phyloP scores from a whole-genome alignment of 2,329 filamentous ascomycete species.

The Sphaerulina musiva region DNA sequence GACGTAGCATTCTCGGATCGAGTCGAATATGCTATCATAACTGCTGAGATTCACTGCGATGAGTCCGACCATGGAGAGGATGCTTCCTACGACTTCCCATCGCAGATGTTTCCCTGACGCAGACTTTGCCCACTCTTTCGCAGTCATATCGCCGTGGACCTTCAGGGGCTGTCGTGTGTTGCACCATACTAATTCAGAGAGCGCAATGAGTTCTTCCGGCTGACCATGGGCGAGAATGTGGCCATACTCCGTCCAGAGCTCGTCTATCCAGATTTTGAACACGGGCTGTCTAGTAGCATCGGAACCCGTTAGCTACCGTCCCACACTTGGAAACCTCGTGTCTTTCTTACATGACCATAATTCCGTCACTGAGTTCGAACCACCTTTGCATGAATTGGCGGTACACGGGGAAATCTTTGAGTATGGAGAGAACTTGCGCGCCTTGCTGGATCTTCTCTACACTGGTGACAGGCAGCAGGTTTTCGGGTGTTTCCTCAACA shows the following conservation, averaged over 20 bases:
- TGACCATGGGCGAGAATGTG: slow-evolving; percentile 26
- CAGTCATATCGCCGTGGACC: slow-evolving; percentile 35
- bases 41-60: slow-evolving; percentile 32
- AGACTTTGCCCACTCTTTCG: slow-evolving; percentile 35
- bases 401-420: slow-evolving; percentile 31
- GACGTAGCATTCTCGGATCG: slow-evolving; percentile 45
- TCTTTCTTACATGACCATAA: slow-evolving; percentile 24
- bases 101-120: slow-evolving; percentile 37
- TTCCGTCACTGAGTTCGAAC: slow-evolving; percentile 34
- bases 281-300: slow-evolving; percentile 21
- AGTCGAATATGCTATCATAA: slow-evolving; percentile 35
- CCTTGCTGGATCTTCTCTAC: slow-evolving; percentile 31
- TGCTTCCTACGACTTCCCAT: slow-evolving; percentile 42
- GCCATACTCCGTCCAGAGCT: slow-evolving; percentile 33
- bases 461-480: slow-evolving; percentile 23
- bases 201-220: slow-evolving; percentile 30
- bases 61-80: slow-evolving; percentile 36
- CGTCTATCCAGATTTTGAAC: slow-evolving; percentile 32
- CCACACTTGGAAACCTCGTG: not conserved
- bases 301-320: not conserved
- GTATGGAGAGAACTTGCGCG: slow-evolving; percentile 30
- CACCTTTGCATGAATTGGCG: slow-evolving; percentile 28
- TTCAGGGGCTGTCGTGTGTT: slow-evolving; percentile 37
- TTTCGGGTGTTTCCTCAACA: slow-evolving; percentile 21
- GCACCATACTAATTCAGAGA: slow-evolving; percentile 40